phyloP scores from a whole-genome alignment of 352 stramenopile genomes.

The Globisporangium uncinulatum region DNA sequence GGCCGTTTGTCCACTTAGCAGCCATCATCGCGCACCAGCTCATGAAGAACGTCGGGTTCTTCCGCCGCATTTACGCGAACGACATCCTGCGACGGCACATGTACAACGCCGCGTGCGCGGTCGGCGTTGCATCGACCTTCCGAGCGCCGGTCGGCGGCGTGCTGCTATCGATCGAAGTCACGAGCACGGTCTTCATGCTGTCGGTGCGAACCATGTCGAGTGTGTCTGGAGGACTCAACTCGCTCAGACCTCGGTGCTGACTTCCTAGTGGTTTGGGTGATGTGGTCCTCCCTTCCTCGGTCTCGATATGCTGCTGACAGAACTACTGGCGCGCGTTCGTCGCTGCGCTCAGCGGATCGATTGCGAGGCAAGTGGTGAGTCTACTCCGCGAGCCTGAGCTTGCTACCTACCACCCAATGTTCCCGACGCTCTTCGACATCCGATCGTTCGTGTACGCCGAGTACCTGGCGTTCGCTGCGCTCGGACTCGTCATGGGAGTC shows the following conservation, averaged over 20 bases:
- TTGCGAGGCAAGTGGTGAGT: conserved; percentile 36
- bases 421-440: conserved; percentile 32
- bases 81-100: conserved; percentile 74
- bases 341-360: conserved; percentile 42
- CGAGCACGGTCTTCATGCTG: conserved; percentile 65
- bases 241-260: neutral
- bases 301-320: conserved; percentile 4
- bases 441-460: conserved; percentile 45
- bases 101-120: conserved; percentile 83
- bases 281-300: no score
- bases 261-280: no score
- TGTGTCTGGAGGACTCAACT: neutral
- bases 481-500: conserved; percentile 44
- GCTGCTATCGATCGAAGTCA: conserved; percentile 90
- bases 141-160: conserved; percentile 86
- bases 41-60: conserved; percentile 70
- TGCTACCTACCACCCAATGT: conserved; percentile 40
- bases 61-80: conserved; percentile 57
- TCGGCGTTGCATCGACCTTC: conserved; percentile 87
- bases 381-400: conserved; percentile 36
- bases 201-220: conserved; percentile 19
- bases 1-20: conserved; percentile 93
- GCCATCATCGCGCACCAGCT: conserved; percentile 83
- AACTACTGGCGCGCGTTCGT: conserved; percentile 74
- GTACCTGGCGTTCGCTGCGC: conserved; percentile 37